Conservation (phyloP, 2,329 filamentous ascomycete genomes). For the Neonectria coccinea region DNA sequence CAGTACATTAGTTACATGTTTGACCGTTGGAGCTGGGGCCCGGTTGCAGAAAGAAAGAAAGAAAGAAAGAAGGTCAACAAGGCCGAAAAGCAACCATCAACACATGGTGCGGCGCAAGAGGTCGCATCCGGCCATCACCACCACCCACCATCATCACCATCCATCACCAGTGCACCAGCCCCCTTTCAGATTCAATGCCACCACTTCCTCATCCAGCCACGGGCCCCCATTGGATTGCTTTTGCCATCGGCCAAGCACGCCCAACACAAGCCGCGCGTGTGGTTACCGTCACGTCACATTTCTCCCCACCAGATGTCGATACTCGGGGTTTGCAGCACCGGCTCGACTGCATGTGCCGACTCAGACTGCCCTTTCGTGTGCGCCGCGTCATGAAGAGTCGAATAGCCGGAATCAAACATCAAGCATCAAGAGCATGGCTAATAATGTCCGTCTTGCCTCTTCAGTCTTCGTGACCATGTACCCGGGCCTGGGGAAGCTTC, state of each 20-base stretch:
- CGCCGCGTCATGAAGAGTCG: background rate
- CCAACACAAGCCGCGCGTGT: constrained; percentile 15
- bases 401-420: background rate
- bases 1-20: background rate
- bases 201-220: background rate
- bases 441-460: background rate
- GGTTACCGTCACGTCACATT: constrained; percentile 7
- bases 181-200: background rate
- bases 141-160: background rate
- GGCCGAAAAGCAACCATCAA: constrained; percentile 12
- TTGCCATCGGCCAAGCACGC: constrained; percentile 1
- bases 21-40: constrained; percentile 12
- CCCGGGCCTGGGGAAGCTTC: constrained; percentile 29
- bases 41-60: constrained; percentile 13
- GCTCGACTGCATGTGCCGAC: background rate
- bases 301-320: background rate
- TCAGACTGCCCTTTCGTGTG: background rate
- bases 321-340: background rate
- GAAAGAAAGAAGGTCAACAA: constrained; percentile 1
- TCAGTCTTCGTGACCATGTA: constrained; percentile 26
- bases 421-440: background rate
- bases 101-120: constrained; percentile 22
- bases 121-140: constrained; percentile 9
- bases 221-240: constrained; percentile 15
- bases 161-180: constrained; percentile 14